These are phyloP conservation scores for Plectosphaerella sp. DNA, from an alignment of 2,329 filamentous ascomycete species.

Conservation along the genomic window DNA sequence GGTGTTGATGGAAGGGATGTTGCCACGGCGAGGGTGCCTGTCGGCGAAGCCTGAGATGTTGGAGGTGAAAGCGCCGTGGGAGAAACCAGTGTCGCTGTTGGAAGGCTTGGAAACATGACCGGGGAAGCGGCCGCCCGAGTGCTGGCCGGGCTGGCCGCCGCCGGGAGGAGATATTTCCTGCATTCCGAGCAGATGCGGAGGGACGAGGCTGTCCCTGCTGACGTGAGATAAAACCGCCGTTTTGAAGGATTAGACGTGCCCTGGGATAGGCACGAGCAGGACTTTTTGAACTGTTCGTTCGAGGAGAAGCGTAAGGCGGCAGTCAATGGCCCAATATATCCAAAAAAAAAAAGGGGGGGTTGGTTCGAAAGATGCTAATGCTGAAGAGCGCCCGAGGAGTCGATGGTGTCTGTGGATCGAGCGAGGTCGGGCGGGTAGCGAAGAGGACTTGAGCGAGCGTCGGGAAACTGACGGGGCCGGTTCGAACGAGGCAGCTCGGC, in stretches of 20 bases:
- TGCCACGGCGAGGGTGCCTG: constrained; percentile 76
- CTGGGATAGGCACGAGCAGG: constrained; percentile 39
- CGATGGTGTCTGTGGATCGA: background rate
- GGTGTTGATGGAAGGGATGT: constrained; percentile 92
- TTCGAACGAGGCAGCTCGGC: background rate
- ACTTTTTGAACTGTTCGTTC: constrained; percentile 7
- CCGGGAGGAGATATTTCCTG: constrained; percentile 73
- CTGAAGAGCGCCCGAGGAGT: background rate
- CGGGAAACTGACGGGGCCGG: background rate
- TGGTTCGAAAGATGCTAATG: background rate
- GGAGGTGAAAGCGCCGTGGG: constrained; percentile 85
- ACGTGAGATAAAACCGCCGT: constrained; percentile 77
- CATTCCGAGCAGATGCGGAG: constrained; percentile 85
- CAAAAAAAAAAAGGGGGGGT: background rate
- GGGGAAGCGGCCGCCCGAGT: constrained; percentile 55
- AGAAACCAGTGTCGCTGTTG: constrained; percentile 83
- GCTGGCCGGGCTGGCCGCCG: constrained; percentile 49
- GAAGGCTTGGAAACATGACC: constrained; percentile 76
- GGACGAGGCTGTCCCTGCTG: constrained; percentile 80
- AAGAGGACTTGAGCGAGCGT: constrained; percentile 2
- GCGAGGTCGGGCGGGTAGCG: background rate
- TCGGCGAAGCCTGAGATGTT: constrained; percentile 84
- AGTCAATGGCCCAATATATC: background rate
- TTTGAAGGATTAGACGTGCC: constrained; percentile 63
- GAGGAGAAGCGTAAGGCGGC: background rate